These are phyloP conservation scores for Cutaneotrichosporon sp. DNA, from an alignment of 1,284 basidiomycete species.

Conservation along the genomic window DNA sequence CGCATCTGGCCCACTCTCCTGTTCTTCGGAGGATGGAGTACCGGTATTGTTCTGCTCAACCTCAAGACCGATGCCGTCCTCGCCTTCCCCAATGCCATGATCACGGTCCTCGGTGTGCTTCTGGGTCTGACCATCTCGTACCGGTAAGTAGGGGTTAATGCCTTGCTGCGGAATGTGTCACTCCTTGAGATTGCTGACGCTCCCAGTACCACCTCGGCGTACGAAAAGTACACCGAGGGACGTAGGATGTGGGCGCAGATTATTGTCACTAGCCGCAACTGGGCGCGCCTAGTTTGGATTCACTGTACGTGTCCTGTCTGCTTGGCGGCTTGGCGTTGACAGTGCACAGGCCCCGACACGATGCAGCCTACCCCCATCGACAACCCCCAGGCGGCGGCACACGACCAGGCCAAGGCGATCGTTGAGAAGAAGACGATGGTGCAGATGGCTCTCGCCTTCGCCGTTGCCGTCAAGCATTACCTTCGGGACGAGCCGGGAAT, in stretches of 20 bases:
- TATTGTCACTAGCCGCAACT: constrained; percentile 52
- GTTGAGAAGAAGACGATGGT: constrained; percentile 70
- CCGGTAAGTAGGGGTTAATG: no score
- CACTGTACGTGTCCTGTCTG: constrained; percentile 30
- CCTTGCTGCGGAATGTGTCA: no score
- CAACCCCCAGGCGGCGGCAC: constrained; percentile 46
- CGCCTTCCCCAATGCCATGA: constrained; percentile 34
- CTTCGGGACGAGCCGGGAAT: constrained; percentile 63
- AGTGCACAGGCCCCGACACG: constrained; percentile 34
- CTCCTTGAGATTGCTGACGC: not conserved
- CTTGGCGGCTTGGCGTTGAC: not conserved
- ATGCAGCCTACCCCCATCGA: constrained; percentile 17
- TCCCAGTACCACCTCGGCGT: constrained; percentile 63
- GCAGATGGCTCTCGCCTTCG: constrained; percentile 61
- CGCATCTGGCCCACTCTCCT: constrained; percentile 40
- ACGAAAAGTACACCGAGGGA: constrained; percentile 71
- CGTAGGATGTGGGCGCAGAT: constrained; percentile 65
- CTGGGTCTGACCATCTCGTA: constrained; percentile 45
- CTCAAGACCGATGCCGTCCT: constrained; percentile 29
- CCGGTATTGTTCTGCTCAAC: constrained; percentile 37
- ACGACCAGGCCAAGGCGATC: constrained; percentile 52
- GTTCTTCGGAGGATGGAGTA: constrained; percentile 38
- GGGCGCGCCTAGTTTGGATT: constrained; percentile 43
- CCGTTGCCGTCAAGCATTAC: constrained; percentile 49
- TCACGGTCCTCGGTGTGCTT: constrained; percentile 44